These are phyloP conservation scores for Babesia sp. DNA, from an alignment of 169 alveolate species.

Conservation along the genomic window DNA sequence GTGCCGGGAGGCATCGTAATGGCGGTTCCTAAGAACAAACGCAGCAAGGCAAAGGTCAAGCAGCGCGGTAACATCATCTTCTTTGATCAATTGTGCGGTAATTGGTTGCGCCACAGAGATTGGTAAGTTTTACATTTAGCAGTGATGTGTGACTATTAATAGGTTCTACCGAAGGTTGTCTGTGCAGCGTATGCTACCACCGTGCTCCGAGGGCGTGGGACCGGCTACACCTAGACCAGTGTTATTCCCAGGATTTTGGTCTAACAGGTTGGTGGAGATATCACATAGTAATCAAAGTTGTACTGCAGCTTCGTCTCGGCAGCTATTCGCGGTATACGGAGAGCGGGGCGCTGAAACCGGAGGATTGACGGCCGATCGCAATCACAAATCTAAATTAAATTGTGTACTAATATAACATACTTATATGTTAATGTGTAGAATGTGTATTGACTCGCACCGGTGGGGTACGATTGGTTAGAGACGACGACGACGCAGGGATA, in stretches of 20 bases:
- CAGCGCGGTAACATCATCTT: constrained; percentile 75
- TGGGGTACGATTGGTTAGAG: background rate
- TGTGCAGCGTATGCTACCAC: constrained; percentile 44
- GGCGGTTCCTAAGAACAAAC: constrained; percentile 79
- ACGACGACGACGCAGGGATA: background rate
- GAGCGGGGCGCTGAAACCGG: constrained; percentile 9
- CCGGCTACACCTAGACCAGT: constrained; percentile 45
- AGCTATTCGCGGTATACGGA: constrained; percentile 9
- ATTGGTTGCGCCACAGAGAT: constrained; percentile 75
- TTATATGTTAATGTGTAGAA: background rate
- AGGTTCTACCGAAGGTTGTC: constrained; percentile 58
- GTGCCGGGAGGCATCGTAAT: constrained; percentile 12
- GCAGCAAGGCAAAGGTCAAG: constrained; percentile 71
- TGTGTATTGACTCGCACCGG: background rate
- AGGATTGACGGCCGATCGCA: background rate
- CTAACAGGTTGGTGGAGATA: constrained; percentile 49
- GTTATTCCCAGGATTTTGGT: constrained; percentile 78
- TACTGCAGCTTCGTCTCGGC: constrained; percentile 40
- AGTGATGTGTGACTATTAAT: background rate
- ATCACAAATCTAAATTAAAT: background rate
- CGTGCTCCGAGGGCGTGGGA: constrained; percentile 8
- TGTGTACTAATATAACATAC: background rate
- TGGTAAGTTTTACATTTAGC: constrained; percentile 49
- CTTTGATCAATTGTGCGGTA: constrained; percentile 76
- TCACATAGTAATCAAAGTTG: background rate